Base-by-base conservation (phyloP, 164 flowering plant genomes). In the Piper longum region DNA sequence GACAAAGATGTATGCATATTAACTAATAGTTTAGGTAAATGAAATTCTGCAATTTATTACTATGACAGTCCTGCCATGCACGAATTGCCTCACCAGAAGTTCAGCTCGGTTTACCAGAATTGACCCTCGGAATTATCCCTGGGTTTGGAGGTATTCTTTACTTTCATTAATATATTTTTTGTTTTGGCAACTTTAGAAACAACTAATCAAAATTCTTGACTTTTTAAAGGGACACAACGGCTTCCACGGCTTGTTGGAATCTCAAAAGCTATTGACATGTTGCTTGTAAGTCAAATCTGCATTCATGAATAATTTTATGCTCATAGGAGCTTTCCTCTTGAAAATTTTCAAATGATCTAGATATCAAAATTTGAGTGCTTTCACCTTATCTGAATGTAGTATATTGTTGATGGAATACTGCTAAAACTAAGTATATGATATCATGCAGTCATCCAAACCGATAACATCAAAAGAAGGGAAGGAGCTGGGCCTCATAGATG, bases 191-290 rank as follows among this genome's bases (percentile, higher is more conserved):
- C 3, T 48, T 48, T 44, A 9, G 0, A 2, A 48, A 48, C 52
- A 48, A 48, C 52, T 14, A 12, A 48, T 9, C 7, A 48, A 48
- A 60, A 62, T 16, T 9, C 48, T 4, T 72, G 69, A 14, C 42
- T 72, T 13, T 63, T 58, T 69, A 41, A 72, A 95, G 99, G 99
- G 51, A 91, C 99, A 43, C 99, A 95, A 69, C 89, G 89, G 56
- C 96, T 95, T 79, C 99, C 99, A 67, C 83, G 99, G 80, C 91
- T 95, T 56, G 67, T 89, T 13, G 99, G 99, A 61, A 64, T 87
- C 62, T 61, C 89, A 69, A 88, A 85, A 71, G 95, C 95, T 64
- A 66, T 88, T 74, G 96, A 91, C 62, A 85, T 95, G 81, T 89
- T 95, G 88, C 70, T 87, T 87, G 99, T 91, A 80, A 48, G 52